Conservation (phyloP, 2,329 filamentous ascomycete genomes). For the Epichloe uncinata region DNA sequence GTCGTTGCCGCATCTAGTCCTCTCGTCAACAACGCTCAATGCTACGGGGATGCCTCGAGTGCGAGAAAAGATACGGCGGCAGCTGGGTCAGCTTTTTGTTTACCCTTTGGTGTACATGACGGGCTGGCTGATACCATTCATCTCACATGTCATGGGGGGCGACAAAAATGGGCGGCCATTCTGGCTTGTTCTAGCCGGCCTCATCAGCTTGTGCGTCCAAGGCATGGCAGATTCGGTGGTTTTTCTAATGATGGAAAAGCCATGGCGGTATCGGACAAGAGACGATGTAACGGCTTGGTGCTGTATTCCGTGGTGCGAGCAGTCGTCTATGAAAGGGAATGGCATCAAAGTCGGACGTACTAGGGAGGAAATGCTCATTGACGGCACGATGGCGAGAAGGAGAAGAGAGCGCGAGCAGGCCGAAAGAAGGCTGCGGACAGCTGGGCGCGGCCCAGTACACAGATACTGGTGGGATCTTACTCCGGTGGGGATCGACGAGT, state of each 20-base stretch:
- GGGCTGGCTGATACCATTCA: slow-evolving; percentile 61
- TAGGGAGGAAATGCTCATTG: slow-evolving; percentile 38
- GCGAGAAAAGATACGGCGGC: slow-evolving; percentile 47
- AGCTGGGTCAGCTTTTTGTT: slow-evolving; percentile 60
- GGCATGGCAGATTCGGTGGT: slow-evolving; percentile 55
- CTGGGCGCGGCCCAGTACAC: slow-evolving; percentile 7
- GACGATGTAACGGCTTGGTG: background rate
- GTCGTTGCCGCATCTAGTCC: slow-evolving; percentile 6
- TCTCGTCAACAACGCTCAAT: slow-evolving; percentile 11
- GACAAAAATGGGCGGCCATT: slow-evolving; percentile 32
- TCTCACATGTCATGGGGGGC: slow-evolving; percentile 40
- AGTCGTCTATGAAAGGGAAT: slow-evolving; percentile 3
- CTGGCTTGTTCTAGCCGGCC: slow-evolving; percentile 38
- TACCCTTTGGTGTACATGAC: slow-evolving; percentile 61
- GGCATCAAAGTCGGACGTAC: slow-evolving; percentile 27
- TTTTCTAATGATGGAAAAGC: slow-evolving; percentile 57
- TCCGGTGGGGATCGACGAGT: slow-evolving; percentile 6
- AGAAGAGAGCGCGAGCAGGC: slow-evolving; percentile 34
- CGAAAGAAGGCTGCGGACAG: slow-evolving; percentile 17
- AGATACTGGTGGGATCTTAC: slow-evolving; percentile 19
- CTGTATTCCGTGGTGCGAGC: background rate
- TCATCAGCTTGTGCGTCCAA: slow-evolving; percentile 49
- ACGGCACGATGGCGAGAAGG: slow-evolving; percentile 33
- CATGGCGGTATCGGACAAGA: slow-evolving; percentile 36
- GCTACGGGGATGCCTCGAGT: slow-evolving; percentile 21